Percentiles rank a stretch among this genome's conserved stretches.
phyloP scores from a whole-genome alignment of 2,329 filamentous ascomycete genomes.

The Macrophomina phaseolina region DNA sequence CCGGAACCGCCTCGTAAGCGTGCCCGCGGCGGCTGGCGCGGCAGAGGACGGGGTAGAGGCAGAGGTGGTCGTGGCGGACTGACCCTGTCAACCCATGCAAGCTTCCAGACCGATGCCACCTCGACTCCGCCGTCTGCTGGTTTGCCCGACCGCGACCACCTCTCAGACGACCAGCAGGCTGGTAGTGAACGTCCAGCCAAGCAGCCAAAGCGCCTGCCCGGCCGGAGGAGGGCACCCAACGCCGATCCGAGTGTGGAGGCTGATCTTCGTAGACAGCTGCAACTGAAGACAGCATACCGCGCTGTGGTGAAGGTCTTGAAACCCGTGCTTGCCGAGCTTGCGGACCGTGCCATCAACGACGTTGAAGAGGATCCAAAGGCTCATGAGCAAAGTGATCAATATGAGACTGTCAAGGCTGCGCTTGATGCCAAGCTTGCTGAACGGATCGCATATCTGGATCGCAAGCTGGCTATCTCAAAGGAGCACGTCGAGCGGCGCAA shows the following conservation, averaged over 20 bases:
- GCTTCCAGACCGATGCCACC: conserved; percentile 25
- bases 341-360: conserved; percentile 63
- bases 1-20: conserved; percentile 26
- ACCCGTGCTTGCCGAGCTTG: conserved; percentile 69
- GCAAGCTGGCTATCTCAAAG: conserved; percentile 44
- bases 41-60: conserved; percentile 23
- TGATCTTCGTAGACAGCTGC: conserved; percentile 63
- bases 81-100: conserved; percentile 17
- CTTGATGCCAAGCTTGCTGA: conserved; percentile 56
- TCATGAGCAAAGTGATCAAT: conserved; percentile 62
- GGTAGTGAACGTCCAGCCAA: conserved; percentile 45
- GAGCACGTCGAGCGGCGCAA: conserved; percentile 44
- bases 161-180: conserved; percentile 27
- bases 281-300: conserved; percentile 70
- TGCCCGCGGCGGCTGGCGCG: conserved; percentile 11
- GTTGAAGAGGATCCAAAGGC: conserved; percentile 61
- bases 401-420: conserved; percentile 57
- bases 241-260: conserved; percentile 52
- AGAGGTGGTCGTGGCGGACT: conserved; percentile 21
- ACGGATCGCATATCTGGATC: conserved; percentile 46
- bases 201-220: conserved; percentile 45
- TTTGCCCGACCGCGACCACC: conserved; percentile 41
- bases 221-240: conserved; percentile 55
- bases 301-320: conserved; percentile 68
- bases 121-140: conserved; percentile 39